Evolutionary conservation across 495 filamentous ascomycete genomes (phyloP), one percentile per base, ranked within the genome.

Genomic region (Articulospora tetracladia): DNA sequence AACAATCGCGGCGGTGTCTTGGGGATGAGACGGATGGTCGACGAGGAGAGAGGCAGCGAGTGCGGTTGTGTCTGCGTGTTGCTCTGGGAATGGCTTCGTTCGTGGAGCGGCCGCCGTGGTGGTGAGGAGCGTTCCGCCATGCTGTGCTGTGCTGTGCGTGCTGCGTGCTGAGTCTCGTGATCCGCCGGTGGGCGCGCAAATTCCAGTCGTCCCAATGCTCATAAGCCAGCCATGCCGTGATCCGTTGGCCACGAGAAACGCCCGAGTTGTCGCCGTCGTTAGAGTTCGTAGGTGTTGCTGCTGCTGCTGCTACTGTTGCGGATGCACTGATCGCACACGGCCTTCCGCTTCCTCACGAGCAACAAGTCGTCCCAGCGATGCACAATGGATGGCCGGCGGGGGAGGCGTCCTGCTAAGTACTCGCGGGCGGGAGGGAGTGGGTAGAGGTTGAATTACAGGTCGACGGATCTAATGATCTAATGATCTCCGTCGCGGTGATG

Each of bases 31-130:
- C 80, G 76, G 63, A 83, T 76, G 50, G 70, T 44, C 7, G 39
- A 44, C 11, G 39, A 44, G 4, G 39, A 11, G 3, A 11, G 39
- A 7, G 39, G n/a, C 17, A 11, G 39, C 39, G 15, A 44, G 62
- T 68, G 57, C 61, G 30, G 50, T 25, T 20, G 59, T 17, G 39
- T 22, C 27, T 41, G 58, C 2, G 17, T 65, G 66, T 84, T 85
- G 66, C 70, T 77, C 60, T 82, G 74, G 61, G 84, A 84, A 32
- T 79, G 72, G 20, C 77, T 77, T 59, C 82, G 77, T 65, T 84
- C 78, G 67, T 79, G 79, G 57, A 86, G 74, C 48, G 85, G 81
- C 20, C 67, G 57, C 51, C 55, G 25, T 19, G 53, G 13, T 15
- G 53, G 53, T n/a, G 53, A 41, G 12, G 6, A 2, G 8, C 8